Evolutionary conservation across 139 green algal genomes (phyloP).

Genomic region (Chlorella sorokiniana): DNA sequence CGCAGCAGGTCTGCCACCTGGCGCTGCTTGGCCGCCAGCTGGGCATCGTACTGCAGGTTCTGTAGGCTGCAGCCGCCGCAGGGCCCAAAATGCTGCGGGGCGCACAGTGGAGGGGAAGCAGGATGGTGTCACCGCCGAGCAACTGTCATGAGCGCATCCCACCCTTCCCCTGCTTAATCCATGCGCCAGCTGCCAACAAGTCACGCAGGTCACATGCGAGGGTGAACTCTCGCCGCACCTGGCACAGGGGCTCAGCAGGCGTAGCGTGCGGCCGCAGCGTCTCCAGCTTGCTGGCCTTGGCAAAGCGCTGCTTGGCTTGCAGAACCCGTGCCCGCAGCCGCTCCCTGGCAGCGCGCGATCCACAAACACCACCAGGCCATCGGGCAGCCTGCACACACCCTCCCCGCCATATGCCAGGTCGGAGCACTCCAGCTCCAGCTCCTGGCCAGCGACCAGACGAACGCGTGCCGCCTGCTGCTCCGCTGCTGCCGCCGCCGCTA

Average conservation of each 20-base stretch:
- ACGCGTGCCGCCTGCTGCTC: not conserved
- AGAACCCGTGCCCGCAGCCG: constrained; percentile 54
- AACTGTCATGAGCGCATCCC: not conserved
- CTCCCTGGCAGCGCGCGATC: constrained; percentile 79
- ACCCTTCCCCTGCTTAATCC: too few species aligned
- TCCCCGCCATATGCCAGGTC: constrained; percentile 58
- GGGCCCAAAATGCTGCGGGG: constrained; percentile 29
- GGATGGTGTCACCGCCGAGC: not conserved
- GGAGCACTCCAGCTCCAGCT: constrained; percentile 51
- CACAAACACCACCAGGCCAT: constrained; percentile 72
- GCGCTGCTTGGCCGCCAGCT: constrained; percentile 75
- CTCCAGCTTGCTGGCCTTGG: constrained; percentile 52
- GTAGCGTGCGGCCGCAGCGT: constrained; percentile 49
- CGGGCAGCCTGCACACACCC: constrained; percentile 62
- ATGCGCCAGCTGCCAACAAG: too few species aligned
- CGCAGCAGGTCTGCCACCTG: constrained; percentile 71
- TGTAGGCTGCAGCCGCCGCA: constrained; percentile 84
- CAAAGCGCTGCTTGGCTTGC: constrained; percentile 43
- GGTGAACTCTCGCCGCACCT: not conserved
- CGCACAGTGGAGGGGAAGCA: not conserved
- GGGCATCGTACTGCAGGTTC: constrained; percentile 71
- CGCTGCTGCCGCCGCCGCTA: not conserved
- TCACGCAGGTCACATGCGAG: not conserved
- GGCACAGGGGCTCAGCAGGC: constrained; percentile 59
- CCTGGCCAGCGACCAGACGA: constrained; percentile 13